Evolutionary conservation across 2,329 filamentous ascomycete species (phyloP).

Genomic region (Sclerotinia trifoliorum): DNA sequence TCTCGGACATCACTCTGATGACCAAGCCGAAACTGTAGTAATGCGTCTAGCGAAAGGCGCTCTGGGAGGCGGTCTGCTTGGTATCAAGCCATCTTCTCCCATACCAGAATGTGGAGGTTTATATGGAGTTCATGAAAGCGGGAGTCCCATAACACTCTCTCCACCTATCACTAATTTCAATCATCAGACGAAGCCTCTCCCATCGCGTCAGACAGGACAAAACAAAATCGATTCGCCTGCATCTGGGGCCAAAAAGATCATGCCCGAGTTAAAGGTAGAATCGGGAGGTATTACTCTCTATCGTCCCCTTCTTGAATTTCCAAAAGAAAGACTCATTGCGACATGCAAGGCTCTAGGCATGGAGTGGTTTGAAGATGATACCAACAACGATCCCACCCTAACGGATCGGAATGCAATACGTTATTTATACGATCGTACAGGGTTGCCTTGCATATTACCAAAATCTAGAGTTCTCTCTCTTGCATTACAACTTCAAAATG

Average conservation of each 20-base stretch:
- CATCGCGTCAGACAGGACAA: background rate
- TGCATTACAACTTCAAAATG: slow-evolving; percentile 50
- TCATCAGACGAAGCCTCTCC: no score
- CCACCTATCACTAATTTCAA: background rate
- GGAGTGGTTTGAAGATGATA: slow-evolving; percentile 79
- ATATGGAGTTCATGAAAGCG: slow-evolving; percentile 68
- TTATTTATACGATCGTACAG: slow-evolving; percentile 56
- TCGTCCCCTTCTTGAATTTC: slow-evolving; percentile 68
- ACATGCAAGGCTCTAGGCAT: slow-evolving; percentile 70
- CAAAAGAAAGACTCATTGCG: slow-evolving; percentile 69
- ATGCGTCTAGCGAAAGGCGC: slow-evolving; percentile 72
- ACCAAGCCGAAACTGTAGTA: slow-evolving; percentile 86
- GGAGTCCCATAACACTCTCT: slow-evolving; percentile 36
- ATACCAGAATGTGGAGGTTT: slow-evolving; percentile 85
- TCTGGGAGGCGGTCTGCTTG: slow-evolving; percentile 66
- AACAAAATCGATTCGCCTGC: background rate
- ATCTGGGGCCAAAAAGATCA: background rate
- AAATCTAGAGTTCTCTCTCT: slow-evolving; percentile 63
- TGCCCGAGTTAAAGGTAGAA: slow-evolving; percentile 43
- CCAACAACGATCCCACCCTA: slow-evolving; percentile 74
- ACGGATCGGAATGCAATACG: slow-evolving; percentile 81
- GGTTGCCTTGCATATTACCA: slow-evolving; percentile 68
- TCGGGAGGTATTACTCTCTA: slow-evolving; percentile 65
- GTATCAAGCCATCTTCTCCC: slow-evolving; percentile 61
- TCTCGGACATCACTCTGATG: slow-evolving; percentile 83